Base-by-base conservation (phyloP, 208 protist species). In the Naegleria fowleri region DNA sequence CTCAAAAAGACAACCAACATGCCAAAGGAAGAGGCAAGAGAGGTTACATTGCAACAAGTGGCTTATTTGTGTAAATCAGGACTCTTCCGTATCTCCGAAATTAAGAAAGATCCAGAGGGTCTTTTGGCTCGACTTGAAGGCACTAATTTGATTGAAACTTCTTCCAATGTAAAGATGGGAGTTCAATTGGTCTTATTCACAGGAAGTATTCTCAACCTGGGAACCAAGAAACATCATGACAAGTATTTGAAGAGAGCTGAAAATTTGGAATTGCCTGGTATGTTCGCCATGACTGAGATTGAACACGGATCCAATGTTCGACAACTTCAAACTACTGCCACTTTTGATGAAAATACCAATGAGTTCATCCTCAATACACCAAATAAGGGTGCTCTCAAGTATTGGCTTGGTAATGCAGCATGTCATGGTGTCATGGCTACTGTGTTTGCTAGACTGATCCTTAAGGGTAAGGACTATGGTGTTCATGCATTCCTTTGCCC, bases 271-370 rank as follows among this genome's bases (percentile, higher is more conserved):
- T 6, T 88, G 5, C 25, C 41, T 38, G 93, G 93, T 59, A 83
- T 91, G 3, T 93, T 92, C 41, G 92, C 83, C 15, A 89, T 92
- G 91, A 94, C 91, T 6, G 93, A 40, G 22, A 83, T 39, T n/a
- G 33, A 83, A 13, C n/a, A 83, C 29, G 93, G 93, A n/a, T 91
- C 91, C 6, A 95, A 95, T 58, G 91, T 93, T 5, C 39, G 86
- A 55, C 33, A 91, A 29, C 90, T 94, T 33, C 88, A 93, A 87
- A 95, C 94, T 0, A 84, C 40, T 0, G 91, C 94, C 5, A 59
- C 48, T 9, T 95, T 92, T 58, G 93, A 94, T 76, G 4, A 59
- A 16, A 48, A 83, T 48, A 85, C 92, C 2, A 25, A 90, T n/a
- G 43, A 67, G 40, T 93, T 93, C 33, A 83, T 92, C 15, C 5